phyloP scores from a whole-genome alignment of 176 grass and related monocot genomes.

The Dactylis glomerata region DNA sequence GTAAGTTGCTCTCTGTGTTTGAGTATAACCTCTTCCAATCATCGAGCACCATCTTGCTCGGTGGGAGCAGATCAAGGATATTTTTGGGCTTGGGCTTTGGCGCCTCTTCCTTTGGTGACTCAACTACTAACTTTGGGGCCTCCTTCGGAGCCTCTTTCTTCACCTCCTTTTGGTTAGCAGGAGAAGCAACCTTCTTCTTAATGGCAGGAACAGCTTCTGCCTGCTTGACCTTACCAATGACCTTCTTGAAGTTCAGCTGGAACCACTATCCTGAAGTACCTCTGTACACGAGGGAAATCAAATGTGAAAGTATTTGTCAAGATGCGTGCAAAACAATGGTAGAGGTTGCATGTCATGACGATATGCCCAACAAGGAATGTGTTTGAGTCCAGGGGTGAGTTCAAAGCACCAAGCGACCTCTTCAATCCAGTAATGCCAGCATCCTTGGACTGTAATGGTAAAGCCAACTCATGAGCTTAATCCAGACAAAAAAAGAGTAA shows the following conservation, averaged over 20 bases:
- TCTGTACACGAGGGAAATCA: slow-evolving; percentile 80
- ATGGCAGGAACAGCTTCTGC: slow-evolving; percentile 52
- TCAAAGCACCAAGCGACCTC: too few relatives aligned
- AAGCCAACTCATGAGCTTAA: too few relatives aligned
- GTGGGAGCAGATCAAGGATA: slow-evolving; percentile 79
- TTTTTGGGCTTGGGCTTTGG: slow-evolving; percentile 90
- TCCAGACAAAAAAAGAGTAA: too few relatives aligned
- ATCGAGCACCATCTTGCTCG: slow-evolving; percentile 93
- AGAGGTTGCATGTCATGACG: slow-evolving; percentile 68
- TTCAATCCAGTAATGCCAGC: too few relatives aligned
- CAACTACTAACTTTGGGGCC: slow-evolving; percentile 50
- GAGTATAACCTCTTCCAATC: slow-evolving; percentile 99
- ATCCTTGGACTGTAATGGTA: too few relatives aligned
- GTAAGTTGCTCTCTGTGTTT: slow-evolving; percentile 97
- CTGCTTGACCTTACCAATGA: slow-evolving; percentile 65
- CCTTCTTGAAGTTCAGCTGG: slow-evolving; percentile 66
- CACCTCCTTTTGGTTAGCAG: too few relatives aligned
- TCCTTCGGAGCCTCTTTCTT: slow-evolving; percentile 64
- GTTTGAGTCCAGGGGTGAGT: slow-evolving; percentile 61
- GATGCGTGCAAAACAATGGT: slow-evolving; percentile 37
- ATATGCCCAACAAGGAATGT: slow-evolving; percentile 79
- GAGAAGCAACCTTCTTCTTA: slow-evolving; percentile 32
- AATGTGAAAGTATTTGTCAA: slow-evolving; percentile 74
- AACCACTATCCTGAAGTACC: slow-evolving; percentile 81
- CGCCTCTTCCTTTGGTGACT: slow-evolving; percentile 76